Base-by-base conservation (phyloP, 139 green algal genomes). In the Micromonas pusilla region DNA sequence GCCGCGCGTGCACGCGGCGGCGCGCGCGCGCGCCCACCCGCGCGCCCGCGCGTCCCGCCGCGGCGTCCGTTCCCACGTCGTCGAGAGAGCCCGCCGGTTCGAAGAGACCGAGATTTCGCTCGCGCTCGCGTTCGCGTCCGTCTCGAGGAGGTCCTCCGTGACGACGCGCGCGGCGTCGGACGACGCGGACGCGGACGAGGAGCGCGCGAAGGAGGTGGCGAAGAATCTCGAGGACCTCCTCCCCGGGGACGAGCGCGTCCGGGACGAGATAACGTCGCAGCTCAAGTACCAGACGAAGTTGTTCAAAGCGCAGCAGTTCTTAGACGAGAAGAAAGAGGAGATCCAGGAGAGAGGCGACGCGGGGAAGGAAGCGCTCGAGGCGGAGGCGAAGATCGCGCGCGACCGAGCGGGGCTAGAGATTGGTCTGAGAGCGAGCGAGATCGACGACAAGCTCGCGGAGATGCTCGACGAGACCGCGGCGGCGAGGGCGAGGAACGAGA, bases 401-500 rank as follows among this genome's bases (percentile, higher is more conserved):
- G 68, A 75, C 53, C 23, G 38, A 19, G 53, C 26, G 0, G 37
- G n/a, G 3, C 30, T 75, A 31, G 68, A 75, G 68, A 21, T 75
- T 62, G 68, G 68, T 13, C 30, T 75, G 38, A 63, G 37, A 6
- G 68, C 68, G 68, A 39, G 37, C 23, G 68, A 75, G 37, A 30
- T 75, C 19, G 68, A 75, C 33, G 68, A 38, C n/a, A n/a, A 75
- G 68, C 53, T 75, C 34, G 38, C n/a, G 37, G 38, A 38, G 3
- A 64, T 75, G 68, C 34, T 39, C 3, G 68, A 75, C 23, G 68
- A 75, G 68, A 39, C 37, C 37, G 23, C 52, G 68, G 38, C 38
- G 37, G 68, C 68, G 68, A 75, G 38, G 68, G 38, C 52, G 68
- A 62, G 68, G 30, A 75, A 75, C 68, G 68, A 38, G 38, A n/a